These are phyloP conservation scores for Fusarium cyanostomum DNA, from an alignment of 2,329 filamentous ascomycete species.

Conservation along the genomic window DNA sequence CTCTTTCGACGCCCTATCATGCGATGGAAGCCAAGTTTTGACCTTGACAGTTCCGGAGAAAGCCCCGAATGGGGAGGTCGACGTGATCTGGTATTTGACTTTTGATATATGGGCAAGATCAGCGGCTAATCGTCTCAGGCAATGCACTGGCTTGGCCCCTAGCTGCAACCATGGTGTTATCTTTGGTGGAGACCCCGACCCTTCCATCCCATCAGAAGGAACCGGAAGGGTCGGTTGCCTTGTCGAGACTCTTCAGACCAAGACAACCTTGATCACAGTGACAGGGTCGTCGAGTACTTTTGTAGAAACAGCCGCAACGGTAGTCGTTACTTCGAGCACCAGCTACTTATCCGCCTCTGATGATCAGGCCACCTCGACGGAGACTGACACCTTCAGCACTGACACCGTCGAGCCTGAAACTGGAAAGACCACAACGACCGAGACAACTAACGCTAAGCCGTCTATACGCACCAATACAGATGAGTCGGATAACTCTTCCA, in stretches of 20 bases:
- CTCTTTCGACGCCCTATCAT: neutral
- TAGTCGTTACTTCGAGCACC: neutral
- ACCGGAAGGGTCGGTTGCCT: neutral
- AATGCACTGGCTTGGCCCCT: conserved; percentile 5
- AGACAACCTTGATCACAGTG: neutral
- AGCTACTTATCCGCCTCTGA: neutral
- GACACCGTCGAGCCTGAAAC: neutral
- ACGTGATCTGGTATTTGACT: neutral
- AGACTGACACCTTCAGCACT: neutral
- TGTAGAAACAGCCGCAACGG: neutral
- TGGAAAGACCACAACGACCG: neutral
- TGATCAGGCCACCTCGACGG: neutral
- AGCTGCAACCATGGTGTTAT: conserved; percentile 7
- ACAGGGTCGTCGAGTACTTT: neutral
- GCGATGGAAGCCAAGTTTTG: neutral
- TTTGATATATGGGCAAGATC: neutral
- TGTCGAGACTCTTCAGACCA: neutral
- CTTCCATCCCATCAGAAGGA: neutral
- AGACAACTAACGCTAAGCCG: neutral
- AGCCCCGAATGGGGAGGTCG: neutral
- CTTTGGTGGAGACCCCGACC: neutral
- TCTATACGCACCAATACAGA: neutral
- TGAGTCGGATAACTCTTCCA: no score
- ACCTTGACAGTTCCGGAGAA: neutral
- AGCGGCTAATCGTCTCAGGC: neutral